Percentiles rank a stretch among this genome's conserved stretches.
phyloP scores from a whole-genome alignment of 2,329 filamentous ascomycete genomes.

The Fusarium secorum region DNA sequence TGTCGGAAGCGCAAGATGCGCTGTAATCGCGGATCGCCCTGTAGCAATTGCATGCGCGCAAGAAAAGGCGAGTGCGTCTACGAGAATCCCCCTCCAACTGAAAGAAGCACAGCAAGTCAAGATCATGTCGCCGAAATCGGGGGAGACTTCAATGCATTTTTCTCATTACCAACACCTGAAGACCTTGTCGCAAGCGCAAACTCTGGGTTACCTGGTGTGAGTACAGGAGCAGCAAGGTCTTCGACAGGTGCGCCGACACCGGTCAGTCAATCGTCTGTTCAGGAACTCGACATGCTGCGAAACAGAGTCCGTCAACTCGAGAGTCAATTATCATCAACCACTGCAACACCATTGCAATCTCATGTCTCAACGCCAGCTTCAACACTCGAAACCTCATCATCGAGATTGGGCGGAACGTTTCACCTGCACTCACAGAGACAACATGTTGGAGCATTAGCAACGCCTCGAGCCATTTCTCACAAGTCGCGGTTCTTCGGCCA shows the following conservation, averaged over 20 bases:
- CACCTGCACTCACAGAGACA: slow-evolving; percentile 51
- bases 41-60: slow-evolving; percentile 53
- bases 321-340: slow-evolving; percentile 4
- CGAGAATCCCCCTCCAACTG: slow-evolving; percentile 25
- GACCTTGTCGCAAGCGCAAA: neutral
- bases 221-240: neutral
- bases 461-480: slow-evolving; percentile 57
- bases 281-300: slow-evolving; percentile 29
- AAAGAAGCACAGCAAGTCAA: neutral
- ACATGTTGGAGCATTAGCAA: slow-evolving; percentile 40
- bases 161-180: neutral
- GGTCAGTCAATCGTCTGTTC: neutral
- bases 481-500: slow-evolving; percentile 66
- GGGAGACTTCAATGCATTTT: neutral
- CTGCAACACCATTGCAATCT: neutral
- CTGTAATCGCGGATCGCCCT: slow-evolving; percentile 53
- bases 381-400: slow-evolving; percentile 45
- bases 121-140: neutral
- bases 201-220: neutral
- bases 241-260: neutral
- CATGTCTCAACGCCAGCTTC: neutral
- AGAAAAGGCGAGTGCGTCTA: slow-evolving; percentile 48
- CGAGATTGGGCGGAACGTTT: slow-evolving; percentile 53
- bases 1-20: slow-evolving; percentile 55
- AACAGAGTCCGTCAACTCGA: slow-evolving; percentile 23